A percentile compares a stretch with the other conserved stretches of the same genome.
Conservation (phyloP, 2,329 filamentous ascomycete genomes). For the Xylariaceae sp. region DNA sequence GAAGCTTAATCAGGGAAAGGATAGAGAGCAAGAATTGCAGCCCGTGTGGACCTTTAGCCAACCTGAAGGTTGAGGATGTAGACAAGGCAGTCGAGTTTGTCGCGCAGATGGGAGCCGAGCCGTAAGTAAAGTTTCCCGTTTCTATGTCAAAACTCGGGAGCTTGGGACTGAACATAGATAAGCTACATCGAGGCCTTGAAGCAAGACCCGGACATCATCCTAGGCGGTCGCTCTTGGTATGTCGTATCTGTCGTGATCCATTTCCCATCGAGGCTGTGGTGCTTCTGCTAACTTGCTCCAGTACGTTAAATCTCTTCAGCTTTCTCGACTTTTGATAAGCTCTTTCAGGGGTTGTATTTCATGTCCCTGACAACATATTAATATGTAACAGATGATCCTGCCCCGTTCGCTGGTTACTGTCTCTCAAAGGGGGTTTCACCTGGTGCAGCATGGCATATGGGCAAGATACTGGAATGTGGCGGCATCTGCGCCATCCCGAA, state of each 20-base stretch:
- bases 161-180: neutral
- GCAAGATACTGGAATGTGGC: conserved; percentile 41
- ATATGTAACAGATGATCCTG: conserved; percentile 39
- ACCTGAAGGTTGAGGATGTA: conserved; percentile 18
- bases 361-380: too few relatives aligned
- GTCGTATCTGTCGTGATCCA: too few relatives aligned
- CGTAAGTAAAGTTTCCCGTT: conserved; percentile 4
- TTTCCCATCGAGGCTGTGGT: too few relatives aligned
- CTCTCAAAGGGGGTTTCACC: conserved; percentile 15
- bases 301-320: too few relatives aligned
- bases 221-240: conserved; percentile 27
- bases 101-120: conserved; percentile 8
- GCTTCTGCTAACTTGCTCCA: too few relatives aligned
- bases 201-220: conserved; percentile 23
- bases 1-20: conserved; percentile 22
- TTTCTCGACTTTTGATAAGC: too few relatives aligned
- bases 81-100: conserved; percentile 9
- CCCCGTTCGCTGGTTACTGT: conserved; percentile 32
- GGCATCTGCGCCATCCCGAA: conserved; percentile 36
- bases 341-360: too few relatives aligned
- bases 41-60: conserved; percentile 31
- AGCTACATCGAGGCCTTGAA: conserved; percentile 18
- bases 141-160: neutral
- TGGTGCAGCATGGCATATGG: conserved; percentile 31
- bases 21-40: conserved; percentile 21